A percentile compares a stretch with the other conserved stretches of the same genome.
Evolutionary conservation across 805 yeast genomes (phyloP).

Genomic region (Brettanomyces nanus): DNA sequence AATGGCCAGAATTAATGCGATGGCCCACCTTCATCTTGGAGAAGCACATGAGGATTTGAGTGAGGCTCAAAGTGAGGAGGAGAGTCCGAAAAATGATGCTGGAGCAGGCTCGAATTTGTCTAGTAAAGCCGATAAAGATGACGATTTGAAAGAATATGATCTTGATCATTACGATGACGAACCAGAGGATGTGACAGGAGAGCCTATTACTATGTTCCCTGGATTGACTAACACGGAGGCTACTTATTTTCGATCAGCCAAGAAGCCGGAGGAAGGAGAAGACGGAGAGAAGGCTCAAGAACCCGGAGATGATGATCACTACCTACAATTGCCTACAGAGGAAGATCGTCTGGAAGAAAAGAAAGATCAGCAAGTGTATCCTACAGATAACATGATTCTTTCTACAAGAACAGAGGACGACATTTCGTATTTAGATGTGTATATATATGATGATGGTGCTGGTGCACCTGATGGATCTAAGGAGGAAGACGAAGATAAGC

Average conservation of each 20-base stretch:
- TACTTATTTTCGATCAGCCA: conserved; percentile 40
- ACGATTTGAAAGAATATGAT: conserved; percentile 82
- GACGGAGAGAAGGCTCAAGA: conserved; percentile 21
- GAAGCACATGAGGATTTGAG: conserved; percentile 46
- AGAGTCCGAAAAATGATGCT: too few relatives aligned
- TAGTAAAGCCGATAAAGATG: conserved; percentile 47
- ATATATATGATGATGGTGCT: conserved; percentile 90
- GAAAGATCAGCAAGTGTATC: conserved; percentile 76
- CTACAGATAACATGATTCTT: conserved; percentile 82
- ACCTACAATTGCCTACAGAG: conserved; percentile 53
- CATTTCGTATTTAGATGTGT: conserved; percentile 83
- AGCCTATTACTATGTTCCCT: conserved; percentile 58
- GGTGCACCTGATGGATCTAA: conserved; percentile 65
- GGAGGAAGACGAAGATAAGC: conserved; percentile 57
- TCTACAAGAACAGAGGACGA: conserved; percentile 97
- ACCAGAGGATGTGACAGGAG: conserved; percentile 41
- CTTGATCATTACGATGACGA: conserved; percentile 79
- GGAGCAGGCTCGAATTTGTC: too few relatives aligned
- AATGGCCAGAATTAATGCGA: conserved; percentile 77
- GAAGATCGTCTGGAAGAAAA: conserved; percentile 68
- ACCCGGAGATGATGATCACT: conserved; percentile 44
- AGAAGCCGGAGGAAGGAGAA: conserved; percentile 16
- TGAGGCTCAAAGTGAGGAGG: conserved; percentile 22
- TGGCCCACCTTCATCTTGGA: conserved; percentile 75
- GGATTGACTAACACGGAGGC: conserved; percentile 56